A percentile compares a stretch with the other conserved stretches of the same genome.
Conservation (phyloP, 1,284 basidiomycete genomes). For the Ganoderma sinense region DNA sequence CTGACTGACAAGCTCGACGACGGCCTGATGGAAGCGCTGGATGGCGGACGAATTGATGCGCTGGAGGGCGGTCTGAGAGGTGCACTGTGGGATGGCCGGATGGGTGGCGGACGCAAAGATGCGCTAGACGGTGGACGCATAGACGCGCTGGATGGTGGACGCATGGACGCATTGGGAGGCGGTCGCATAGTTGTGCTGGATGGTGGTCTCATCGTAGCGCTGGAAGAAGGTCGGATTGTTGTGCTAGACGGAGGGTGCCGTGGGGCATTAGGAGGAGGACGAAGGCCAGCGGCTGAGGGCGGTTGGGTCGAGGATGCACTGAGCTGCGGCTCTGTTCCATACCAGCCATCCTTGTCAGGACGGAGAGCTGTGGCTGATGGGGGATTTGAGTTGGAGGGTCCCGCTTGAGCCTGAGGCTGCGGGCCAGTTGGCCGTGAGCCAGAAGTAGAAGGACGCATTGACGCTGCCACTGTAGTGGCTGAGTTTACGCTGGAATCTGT, state of each 20-base stretch:
- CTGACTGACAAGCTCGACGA: conserved; percentile 41
- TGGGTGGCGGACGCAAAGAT: conserved; percentile 29
- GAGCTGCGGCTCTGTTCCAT: conserved; percentile 17
- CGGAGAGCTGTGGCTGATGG: conserved; percentile 10
- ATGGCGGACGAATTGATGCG: conserved; percentile 38
- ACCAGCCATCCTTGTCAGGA: conserved; percentile 29
- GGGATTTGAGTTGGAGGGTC: conserved; percentile 11
- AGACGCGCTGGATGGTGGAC: conserved; percentile 45
- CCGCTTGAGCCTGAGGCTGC: neutral
- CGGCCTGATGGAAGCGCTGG: conserved; percentile 13
- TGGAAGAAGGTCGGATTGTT: conserved; percentile 23
- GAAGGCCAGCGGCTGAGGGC: conserved; percentile 8
- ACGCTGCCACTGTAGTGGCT: neutral
- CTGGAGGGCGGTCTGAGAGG: conserved; percentile 43
- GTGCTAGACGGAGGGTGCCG: conserved; percentile 30
- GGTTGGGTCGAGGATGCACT: conserved; percentile 24
- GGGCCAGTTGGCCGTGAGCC: neutral
- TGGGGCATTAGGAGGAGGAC: conserved; percentile 26
- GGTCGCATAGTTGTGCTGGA: conserved; percentile 40
- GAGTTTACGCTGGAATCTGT: neutral
- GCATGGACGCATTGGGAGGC: conserved; percentile 42
- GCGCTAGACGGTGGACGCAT: conserved; percentile 44
- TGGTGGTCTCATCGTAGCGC: conserved; percentile 22
- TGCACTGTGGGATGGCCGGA: conserved; percentile 33
- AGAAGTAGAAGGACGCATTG: conserved; percentile 21